Evolutionary conservation across 306 rosid genomes (phyloP), one percentile per base, ranked within the genome.

Genomic region (Ceratonia siliqua): DNA sequence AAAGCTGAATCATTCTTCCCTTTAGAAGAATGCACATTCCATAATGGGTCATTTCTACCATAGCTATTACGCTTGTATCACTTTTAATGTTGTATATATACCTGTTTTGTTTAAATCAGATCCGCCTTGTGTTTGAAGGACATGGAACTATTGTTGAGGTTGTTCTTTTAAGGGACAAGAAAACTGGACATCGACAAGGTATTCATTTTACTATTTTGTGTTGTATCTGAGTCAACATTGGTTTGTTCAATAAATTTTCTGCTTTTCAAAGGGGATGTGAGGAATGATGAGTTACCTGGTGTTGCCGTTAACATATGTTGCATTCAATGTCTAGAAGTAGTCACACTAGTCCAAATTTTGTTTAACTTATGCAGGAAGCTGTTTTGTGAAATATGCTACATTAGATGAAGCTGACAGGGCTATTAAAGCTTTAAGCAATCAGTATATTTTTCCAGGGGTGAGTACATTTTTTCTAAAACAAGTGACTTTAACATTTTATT

Each of bases 121-220:
- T 94, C 54, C 94, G 94, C 48, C 79, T 78, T 22, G 81, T 94
- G 81, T 91, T 91, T 45, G 93, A 87, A 77, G 87, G 67, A 72
- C 83, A 82, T 67, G 97, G 98, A 78, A 84, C 82, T 71, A 76
- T 94, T 62, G 82, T 87, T 5, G 95, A 94, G 86, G 87, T 94
- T 79, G 88, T 89, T 62, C 85, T 91, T 50, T 83, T 91, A 70
- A 88, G 57, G 77, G 94, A 94, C 81, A 94, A 88, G 86, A 63
- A 45, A 66, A 91, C 96, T 10, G 96, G 96, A 8, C 71, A 22
- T 32, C 92, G 91, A 20, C 97, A 87, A 89, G 98, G 98, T 91
- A 83, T 57, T 62, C 20, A 2, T 42, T 21, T 53, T 55, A 57
- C 46, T 24, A 13, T 68, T 58, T 27, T 46, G 9, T 12, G 2